A percentile compares a stretch with the other conserved stretches of the same genome.
Conservation (phyloP, 176 grass and related monocot species). For the Tuctoria greenei region DNA sequence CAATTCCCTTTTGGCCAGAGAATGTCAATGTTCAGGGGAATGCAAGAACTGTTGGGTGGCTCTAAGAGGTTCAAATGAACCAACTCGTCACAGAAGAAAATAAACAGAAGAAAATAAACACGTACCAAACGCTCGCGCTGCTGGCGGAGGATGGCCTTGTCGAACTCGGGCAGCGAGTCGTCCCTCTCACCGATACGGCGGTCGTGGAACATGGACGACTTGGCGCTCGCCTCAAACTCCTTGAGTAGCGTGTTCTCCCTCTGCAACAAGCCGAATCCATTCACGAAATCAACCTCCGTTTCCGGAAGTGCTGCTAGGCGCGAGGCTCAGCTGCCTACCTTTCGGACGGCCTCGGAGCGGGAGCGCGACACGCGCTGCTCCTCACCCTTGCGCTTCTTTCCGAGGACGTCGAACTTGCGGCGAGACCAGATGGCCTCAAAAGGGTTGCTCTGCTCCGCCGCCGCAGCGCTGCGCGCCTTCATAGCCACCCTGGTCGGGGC, state of each 20-base stretch:
- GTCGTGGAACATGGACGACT: slow-evolving; percentile 76
- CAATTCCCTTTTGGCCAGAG: background rate
- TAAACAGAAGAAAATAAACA: background rate
- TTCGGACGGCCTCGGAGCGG: slow-evolving; percentile 71
- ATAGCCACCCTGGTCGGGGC: slow-evolving; percentile 50
- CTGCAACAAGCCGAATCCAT: slow-evolving; percentile 40
- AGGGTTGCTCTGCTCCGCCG: slow-evolving; percentile 55
- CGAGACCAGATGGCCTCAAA: slow-evolving; percentile 94
- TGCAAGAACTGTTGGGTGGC: background rate
- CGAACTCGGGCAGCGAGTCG: slow-evolving; percentile 71
- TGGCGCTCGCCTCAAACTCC: slow-evolving; percentile 67
- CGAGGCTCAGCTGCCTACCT: slow-evolving; percentile 36
- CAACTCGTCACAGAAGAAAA: background rate
- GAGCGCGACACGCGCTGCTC: slow-evolving; percentile 63
- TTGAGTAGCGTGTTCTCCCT: slow-evolving; percentile 91
- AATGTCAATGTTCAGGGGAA: background rate
- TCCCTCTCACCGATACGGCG: slow-evolving; percentile 92
- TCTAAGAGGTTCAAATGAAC: background rate
- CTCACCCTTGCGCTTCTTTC: slow-evolving; percentile 93
- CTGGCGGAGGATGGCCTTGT: slow-evolving; percentile 79
- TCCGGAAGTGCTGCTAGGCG: background rate
- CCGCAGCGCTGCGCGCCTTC: slow-evolving; percentile 38
- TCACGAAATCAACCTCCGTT: background rate
- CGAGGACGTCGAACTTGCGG: slow-evolving; percentile 88
- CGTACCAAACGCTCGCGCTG: slow-evolving; percentile 81